Evolutionary conservation across 345 rosid genomes (phyloP).

Genomic region (Gossypium sturtianum): DNA sequence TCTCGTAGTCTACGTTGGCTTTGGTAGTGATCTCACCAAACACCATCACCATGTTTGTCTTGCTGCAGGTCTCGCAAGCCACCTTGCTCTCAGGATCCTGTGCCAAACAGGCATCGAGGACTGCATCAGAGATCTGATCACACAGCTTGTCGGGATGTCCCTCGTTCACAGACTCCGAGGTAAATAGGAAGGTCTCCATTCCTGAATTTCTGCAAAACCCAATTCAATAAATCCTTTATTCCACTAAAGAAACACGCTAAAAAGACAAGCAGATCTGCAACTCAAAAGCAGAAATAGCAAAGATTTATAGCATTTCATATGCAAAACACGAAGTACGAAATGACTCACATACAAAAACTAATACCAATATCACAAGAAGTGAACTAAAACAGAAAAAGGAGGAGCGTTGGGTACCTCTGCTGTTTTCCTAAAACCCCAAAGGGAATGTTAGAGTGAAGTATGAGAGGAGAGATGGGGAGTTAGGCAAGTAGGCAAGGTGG

Average conservation of each 20-base stretch:
- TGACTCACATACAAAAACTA: background rate
- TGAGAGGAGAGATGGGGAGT: background rate
- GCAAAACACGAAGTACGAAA: background rate
- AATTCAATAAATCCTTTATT: background rate
- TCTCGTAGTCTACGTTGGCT: slow-evolving; percentile 59
- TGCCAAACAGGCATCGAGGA: slow-evolving; percentile 62
- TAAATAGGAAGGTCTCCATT: slow-evolving; percentile 69
- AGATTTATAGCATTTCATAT: background rate
- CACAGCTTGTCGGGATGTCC: slow-evolving; percentile 82
- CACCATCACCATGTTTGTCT: slow-evolving; percentile 80
- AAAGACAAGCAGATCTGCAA: background rate
- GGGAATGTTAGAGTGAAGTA: background rate
- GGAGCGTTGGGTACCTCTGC: background rate
- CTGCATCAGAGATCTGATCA: slow-evolving; percentile 66
- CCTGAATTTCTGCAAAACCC: slow-evolving; percentile 5
- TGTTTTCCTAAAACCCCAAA: background rate
- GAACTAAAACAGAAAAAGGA: background rate
- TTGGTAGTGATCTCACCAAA: slow-evolving; percentile 74
- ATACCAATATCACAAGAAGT: background rate
- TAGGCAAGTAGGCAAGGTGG: background rate
- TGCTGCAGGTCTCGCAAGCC: slow-evolving; percentile 71
- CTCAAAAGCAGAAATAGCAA: background rate
- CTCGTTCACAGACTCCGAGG: slow-evolving; percentile 73
- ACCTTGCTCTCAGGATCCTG: slow-evolving; percentile 75
- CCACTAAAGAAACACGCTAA: background rate